phyloP scores from a whole-genome alignment of 2,329 filamentous ascomycete species.

The Aspergillus texensis region DNA sequence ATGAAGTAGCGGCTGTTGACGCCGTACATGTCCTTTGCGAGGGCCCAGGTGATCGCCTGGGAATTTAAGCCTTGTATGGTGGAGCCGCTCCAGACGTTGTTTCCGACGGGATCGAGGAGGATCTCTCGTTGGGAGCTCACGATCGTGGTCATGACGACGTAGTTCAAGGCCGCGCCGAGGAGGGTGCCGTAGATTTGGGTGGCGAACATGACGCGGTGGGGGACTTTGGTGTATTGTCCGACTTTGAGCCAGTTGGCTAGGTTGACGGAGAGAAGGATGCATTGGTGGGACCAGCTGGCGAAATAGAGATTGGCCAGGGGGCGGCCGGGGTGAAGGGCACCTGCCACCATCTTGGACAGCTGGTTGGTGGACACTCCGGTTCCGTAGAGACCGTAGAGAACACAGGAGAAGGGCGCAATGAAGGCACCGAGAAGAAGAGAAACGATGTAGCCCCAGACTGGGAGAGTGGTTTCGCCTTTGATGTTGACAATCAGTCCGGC shows the following conservation, averaged over 20 bases:
- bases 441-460: conserved; percentile 53
- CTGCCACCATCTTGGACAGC: conserved; percentile 32
- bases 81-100: conserved; percentile 57
- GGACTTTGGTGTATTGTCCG: conserved; percentile 52
- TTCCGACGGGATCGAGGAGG: conserved; percentile 50
- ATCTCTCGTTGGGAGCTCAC: conserved; percentile 53
- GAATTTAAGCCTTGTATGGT: conserved; percentile 49
- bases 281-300: conserved; percentile 32
- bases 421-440: conserved; percentile 44
- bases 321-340: conserved; percentile 26
- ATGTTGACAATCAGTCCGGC: conserved; percentile 51
- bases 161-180: conserved; percentile 58
- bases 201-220: conserved; percentile 58
- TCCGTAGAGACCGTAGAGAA: conserved; percentile 24
- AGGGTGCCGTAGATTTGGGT: conserved; percentile 61
- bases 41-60: conserved; percentile 45
- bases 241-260: conserved; percentile 27
- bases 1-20: conserved; percentile 47
- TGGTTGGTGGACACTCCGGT: conserved; percentile 25
- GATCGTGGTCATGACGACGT: conserved; percentile 59
- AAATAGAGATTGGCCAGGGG: conserved; percentile 31
- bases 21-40: conserved; percentile 59
- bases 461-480: conserved; percentile 52
- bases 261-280: conserved; percentile 29
- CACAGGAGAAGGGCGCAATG: conserved; percentile 52